phyloP scores from a whole-genome alignment of 768 basidiomycete species.

The Chalciporus chontae region DNA sequence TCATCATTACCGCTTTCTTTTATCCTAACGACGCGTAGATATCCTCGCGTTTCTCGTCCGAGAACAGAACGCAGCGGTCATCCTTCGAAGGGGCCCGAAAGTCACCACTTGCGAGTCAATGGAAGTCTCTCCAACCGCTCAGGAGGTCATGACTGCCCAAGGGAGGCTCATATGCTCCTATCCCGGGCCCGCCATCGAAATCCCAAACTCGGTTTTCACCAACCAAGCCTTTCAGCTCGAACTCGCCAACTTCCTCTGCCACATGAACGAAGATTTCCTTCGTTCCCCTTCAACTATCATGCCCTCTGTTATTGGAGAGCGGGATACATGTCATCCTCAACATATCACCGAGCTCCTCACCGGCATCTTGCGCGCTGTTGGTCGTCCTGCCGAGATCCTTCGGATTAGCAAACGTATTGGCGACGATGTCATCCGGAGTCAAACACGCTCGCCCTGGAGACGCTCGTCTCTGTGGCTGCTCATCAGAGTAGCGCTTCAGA shows the following conservation, averaged over 20 bases:
- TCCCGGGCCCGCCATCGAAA: conserved; percentile 40
- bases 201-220: conserved; percentile 29
- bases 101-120: conserved; percentile 40
- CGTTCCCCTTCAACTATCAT: conserved; percentile 29
- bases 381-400: conserved; percentile 12
- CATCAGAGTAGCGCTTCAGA: conserved; percentile 33
- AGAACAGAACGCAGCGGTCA: conserved; percentile 47
- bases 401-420: conserved; percentile 32
- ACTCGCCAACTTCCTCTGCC: conserved; percentile 36
- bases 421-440: conserved; percentile 29
- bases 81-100: conserved; percentile 28
- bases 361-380: conserved; percentile 39
- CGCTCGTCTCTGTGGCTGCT: conserved; percentile 37
- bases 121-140: conserved; percentile 37
- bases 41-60: conserved; percentile 36
- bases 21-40: conserved; percentile 25
- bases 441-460: conserved; percentile 29
- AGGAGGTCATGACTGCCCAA: conserved; percentile 30
- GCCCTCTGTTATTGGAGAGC: conserved; percentile 18
- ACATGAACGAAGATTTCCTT: conserved; percentile 32
- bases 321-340: conserved; percentile 33
- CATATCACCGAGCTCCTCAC: conserved; percentile 46
- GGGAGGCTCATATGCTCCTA: conserved; percentile 45
- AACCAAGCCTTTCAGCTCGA: conserved; percentile 32
- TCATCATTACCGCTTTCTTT: background rate